Base-by-base conservation (phyloP, 1,284 basidiomycete species). In the Volvariella volvacea region DNA sequence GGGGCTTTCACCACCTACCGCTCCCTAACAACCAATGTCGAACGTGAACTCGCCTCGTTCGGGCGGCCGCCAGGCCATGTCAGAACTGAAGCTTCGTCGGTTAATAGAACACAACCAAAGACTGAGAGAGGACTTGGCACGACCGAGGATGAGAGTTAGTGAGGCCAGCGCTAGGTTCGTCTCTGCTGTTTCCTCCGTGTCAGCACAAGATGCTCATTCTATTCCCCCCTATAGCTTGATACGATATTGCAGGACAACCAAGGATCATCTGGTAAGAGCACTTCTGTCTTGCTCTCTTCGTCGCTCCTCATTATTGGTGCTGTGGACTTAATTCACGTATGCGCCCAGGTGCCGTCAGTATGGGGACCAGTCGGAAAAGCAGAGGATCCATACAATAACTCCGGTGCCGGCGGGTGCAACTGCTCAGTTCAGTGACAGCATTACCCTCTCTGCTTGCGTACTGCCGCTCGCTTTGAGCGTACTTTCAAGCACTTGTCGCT, bases 61-160 rank as follows among this genome's bases (percentile, higher is more conserved):
- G 51, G 64, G 63, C 42, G 65, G 65, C 42, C 56, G 66, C 47
- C 88, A 88, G 64, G 85, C 87, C 52, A 95, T 97, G 92, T 90
- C 89, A 42, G 94, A 98, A 76, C 83, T 98, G 62, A 96, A 96
- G 77, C 86, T 97, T 50, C 80, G 94, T 38, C 78, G 94, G 46
- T 72, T 98, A 52, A 80, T 88, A 44, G 94, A 98, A 67, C 92
- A 97, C 69, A 98, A 97, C 62, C 83, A 88, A 62, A 78, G 94
- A 46, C 70, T 98, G 52, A 71, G 84, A 56, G 95, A 97, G 66
- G 94, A 98, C 63, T 71, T 97, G 46, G 84, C 88, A 37, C 70
- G 94, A 52, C 93, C 92, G 22, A 71, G 95, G 55, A 80, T 94
- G 51, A 78, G 84, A 55, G 90, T 97, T 30, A 92, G 89, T 57